Base-by-base conservation (phyloP, 2,329 filamentous ascomycete species). In the Aureobasidium subglaciale region DNA sequence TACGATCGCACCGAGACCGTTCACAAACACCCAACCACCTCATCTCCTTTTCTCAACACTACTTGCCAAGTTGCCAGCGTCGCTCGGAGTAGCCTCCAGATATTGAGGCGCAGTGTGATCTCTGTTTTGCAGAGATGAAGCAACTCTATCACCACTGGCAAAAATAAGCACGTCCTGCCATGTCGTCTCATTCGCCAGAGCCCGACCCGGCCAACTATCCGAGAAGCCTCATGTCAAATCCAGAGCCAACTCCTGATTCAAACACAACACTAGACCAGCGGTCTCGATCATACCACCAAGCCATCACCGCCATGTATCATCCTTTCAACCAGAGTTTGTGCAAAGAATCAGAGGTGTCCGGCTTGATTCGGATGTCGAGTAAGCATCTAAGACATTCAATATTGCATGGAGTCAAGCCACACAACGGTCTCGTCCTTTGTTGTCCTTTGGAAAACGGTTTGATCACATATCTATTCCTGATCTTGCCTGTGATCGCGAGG, bases 341-440 rank as follows among this genome's bases (percentile, higher is more conserved):
- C 32, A n/a, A 27, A 22, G 9, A n/a, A 24, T 7, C 43, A 34
- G n/a, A 22, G 27, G 29, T n/a, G 24, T 32, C 13, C 43, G 43
- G 43, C 43, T 34, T 9, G 10, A 46, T 46, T 49, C 45, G 30
- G 45, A 35, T 49, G 35, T 52, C 48, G 48, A 52, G 48, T 52
- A 52, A 52, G 34, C 34, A 52, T 38, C 24, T 40, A 30, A 52
- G 48, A 52, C 48, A 52, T 40, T 30, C 35, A 35, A 52, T 52
- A 52, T 16, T 6, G 24, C 34, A 40, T 30, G 48, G 32, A 40
- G 48, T 52, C 48, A 52, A 49, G 48, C 48, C 48, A 52, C 48
- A 52, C 16, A 52, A 52, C 34, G 48, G 48, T 30, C 48, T 52
- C 24, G 48, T 52, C 30, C 35, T 30, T 15, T n/a, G 10, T 49